Percentiles rank a stretch among this genome's conserved stretches.
These are phyloP conservation scores for Nemania abortiva DNA, from an alignment of 2,329 filamentous ascomycete species.

Conservation along the genomic window DNA sequence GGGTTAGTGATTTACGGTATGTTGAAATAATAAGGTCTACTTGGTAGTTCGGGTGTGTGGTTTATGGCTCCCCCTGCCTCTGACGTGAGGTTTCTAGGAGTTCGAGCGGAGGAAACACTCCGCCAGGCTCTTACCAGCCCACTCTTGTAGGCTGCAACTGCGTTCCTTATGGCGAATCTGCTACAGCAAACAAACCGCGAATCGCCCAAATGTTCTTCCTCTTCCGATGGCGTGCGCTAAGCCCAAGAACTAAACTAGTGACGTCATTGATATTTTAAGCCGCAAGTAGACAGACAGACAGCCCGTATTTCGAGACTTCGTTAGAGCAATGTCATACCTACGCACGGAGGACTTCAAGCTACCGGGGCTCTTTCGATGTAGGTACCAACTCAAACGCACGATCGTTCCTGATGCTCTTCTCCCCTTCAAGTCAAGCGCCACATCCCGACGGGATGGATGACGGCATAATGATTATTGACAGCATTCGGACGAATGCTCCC, in stretches of 20 bases:
- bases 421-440: no score
- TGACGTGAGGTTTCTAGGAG: background rate
- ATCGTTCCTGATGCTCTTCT: background rate
- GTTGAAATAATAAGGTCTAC: no score
- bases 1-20: no score
- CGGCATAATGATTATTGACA: no score
- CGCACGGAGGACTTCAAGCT: background rate
- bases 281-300: background rate
- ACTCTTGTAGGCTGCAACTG: no score
- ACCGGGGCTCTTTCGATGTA: background rate
- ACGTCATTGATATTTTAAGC: conserved; percentile 11
- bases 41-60: no score
- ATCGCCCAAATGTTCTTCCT: background rate
- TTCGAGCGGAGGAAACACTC: background rate
- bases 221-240: background rate
- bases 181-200: background rate
- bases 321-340: background rate
- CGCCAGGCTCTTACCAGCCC: background rate
- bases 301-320: background rate
- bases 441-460: no score
- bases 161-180: background rate
- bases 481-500: no score
- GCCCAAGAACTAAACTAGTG: background rate
- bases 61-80: no score
- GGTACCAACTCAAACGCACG: background rate